Percentiles rank a stretch among this genome's conserved stretches.
These are phyloP conservation scores for Oenanthe sinensis DNA, from an alignment of 129 eudicot species.

Conservation along the genomic window DNA sequence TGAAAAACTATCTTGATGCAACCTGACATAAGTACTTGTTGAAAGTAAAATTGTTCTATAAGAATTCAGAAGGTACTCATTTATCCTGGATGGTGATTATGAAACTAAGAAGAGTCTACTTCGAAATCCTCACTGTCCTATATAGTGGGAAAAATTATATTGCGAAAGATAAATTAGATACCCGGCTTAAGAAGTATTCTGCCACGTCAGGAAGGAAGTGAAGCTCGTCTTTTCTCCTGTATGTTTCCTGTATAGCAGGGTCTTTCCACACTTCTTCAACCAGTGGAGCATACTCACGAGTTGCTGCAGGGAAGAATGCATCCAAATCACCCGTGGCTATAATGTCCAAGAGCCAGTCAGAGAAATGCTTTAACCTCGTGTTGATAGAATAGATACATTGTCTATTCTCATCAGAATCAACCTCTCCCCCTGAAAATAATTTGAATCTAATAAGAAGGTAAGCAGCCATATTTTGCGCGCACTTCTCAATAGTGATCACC, in stretches of 20 bases:
- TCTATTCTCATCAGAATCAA: constrained; percentile 33
- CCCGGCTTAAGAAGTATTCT: constrained; percentile 91
- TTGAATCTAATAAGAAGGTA: not conserved
- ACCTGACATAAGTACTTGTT: not conserved
- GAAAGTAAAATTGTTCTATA: not conserved
- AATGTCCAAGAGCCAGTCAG: constrained; percentile 95
- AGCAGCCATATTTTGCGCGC: not conserved
- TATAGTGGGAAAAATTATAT: not conserved
- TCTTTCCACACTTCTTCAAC: constrained; percentile 98
- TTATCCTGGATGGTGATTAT: not conserved
- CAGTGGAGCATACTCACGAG: constrained; percentile 96
- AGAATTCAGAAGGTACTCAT: not conserved
- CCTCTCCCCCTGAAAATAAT: constrained; percentile 38
- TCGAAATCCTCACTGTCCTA: not conserved
- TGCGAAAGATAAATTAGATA: constrained; percentile 21
- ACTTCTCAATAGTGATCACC: not conserved
- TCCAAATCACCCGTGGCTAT: constrained; percentile 96
- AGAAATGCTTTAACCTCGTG: constrained; percentile 83
- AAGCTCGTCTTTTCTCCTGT: constrained; percentile 69
- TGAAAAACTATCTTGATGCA: not conserved
- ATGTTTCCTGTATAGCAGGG: constrained; percentile 93
- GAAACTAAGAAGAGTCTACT: not conserved
- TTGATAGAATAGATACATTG: constrained; percentile 59
- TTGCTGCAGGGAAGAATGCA: constrained; percentile 95
- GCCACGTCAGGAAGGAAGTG: constrained; percentile 93